These are phyloP conservation scores for Castanospermum australe DNA, from an alignment of 306 rosid species.

Conservation along the genomic window DNA sequence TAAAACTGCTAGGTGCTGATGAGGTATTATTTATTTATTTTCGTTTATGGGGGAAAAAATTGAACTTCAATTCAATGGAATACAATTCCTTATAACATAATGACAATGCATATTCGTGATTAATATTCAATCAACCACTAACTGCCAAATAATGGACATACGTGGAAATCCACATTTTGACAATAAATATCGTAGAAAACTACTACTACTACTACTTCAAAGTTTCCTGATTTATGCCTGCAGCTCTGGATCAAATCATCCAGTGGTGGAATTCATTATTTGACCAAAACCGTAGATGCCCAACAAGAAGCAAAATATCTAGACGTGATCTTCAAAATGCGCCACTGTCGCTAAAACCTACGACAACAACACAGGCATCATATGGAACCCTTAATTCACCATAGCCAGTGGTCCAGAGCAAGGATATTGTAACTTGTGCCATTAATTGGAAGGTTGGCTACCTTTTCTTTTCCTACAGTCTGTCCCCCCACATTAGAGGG, in stretches of 20 bases:
- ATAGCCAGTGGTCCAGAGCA: neutral
- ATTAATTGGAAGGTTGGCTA: neutral
- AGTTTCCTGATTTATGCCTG: slow-evolving; percentile 33
- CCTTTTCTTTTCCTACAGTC: neutral
- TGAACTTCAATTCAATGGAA: neutral
- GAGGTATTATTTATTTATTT: neutral
- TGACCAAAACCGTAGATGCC: slow-evolving; percentile 14
- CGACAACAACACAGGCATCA: neutral
- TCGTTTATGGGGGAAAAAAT: neutral
- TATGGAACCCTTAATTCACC: neutral
- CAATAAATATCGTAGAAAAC: slow-evolving; percentile 18
- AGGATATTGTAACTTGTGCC: neutral
- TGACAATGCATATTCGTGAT: slow-evolving; percentile 6
- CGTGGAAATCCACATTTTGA: slow-evolving; percentile 32
- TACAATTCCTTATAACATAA: neutral
- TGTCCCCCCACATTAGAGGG: neutral
- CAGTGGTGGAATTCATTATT: neutral
- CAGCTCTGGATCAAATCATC: slow-evolving; percentile 17
- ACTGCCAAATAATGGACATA: slow-evolving; percentile 27
- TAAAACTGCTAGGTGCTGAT: too few relatives aligned
- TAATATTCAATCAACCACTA: slow-evolving; percentile 20
- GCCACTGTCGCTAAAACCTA: slow-evolving; percentile 16
- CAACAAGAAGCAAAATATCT: neutral
- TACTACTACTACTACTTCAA: too few relatives aligned
- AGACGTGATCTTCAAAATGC: slow-evolving; percentile 8